Evolutionary conservation across 805 yeast species (phyloP), one percentile per base, ranked within the genome.

Genomic region (Saccharomycopsis lassenensis): DNA sequence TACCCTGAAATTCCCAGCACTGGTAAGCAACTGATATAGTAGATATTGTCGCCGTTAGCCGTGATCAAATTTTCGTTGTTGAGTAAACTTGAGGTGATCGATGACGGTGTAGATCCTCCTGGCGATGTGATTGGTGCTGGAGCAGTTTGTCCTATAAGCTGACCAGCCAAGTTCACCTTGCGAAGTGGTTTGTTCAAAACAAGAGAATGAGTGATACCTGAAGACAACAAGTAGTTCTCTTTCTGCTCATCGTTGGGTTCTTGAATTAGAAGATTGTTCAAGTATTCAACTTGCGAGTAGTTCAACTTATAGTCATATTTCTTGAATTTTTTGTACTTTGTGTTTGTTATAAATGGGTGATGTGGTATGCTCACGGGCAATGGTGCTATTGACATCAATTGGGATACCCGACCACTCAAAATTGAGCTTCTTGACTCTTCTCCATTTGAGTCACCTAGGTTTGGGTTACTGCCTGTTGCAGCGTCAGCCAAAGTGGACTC

Each of bases 201-300:
- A 12, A 44, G 40, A 4, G 22, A 15, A 12, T 31, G 29, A 3
- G 41, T 31, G 8, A 40, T 34, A 3, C 46, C 46, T 3, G 42
- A 34, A n/a, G 42, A 36, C 11, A 43, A 25, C 23, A 43, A 39
- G 29, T 43, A 43, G 24, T 43, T 43, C 17, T 43, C 44, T 12
- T 37, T 36, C 12, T 29, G 17, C 20, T 43, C 46, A 7, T 36
- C 24, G 7, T 33, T 15, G 3, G 40, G 40, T 18, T 43, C 44
- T 12, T 36, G 34, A 3, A 38, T 11, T 4, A 43, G 12, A 18
- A 40, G 25, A 4, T 26, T 20, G 7, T 37, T 28, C 23, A 43
- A 32, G 18, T 37, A 26, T 21, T 36, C 20, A 5, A 19, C 12
- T 11, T 37, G 39, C 11, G 35, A 12, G 24, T 43, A 43, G 20